A percentile compares a stretch with the other conserved stretches of the same genome.
Evolutionary conservation across 352 stramenopile genomes (phyloP).

Genomic region (Phytophthora citrophthora): DNA sequence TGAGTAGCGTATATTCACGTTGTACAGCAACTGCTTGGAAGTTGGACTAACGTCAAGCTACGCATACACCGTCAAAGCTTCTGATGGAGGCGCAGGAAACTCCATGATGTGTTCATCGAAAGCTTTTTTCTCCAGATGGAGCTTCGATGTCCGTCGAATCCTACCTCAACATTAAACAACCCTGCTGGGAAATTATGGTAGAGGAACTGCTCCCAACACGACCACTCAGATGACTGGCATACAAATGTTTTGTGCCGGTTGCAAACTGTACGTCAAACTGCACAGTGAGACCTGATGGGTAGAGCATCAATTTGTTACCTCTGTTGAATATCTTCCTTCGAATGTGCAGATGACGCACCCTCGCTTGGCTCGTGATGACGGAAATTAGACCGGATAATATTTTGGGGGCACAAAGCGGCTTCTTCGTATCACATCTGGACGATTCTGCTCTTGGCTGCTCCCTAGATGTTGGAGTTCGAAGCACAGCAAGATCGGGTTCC

Average conservation of each 20-base stretch:
- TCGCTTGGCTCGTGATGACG: not conserved
- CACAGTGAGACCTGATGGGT: not conserved
- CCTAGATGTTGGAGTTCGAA: not conserved
- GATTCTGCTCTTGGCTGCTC: not conserved
- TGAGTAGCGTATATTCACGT: too few relatives aligned
- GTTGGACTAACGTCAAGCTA: too few relatives aligned
- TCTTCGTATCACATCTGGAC: too few relatives aligned
- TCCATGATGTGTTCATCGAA: too few relatives aligned
- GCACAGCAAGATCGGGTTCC: not conserved
- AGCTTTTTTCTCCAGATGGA: not conserved
- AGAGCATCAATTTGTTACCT: constrained; percentile 3
- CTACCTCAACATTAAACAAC: not conserved
- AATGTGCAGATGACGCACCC: not conserved
- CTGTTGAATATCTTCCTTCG: constrained; percentile 2
- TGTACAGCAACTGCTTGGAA: too few relatives aligned
- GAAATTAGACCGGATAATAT: not conserved
- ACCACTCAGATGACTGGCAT: not conserved
- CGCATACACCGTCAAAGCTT: not conserved
- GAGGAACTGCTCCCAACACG: not conserved
- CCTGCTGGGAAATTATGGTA: not conserved
- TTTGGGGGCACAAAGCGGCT: not conserved
- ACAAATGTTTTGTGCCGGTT: not conserved
- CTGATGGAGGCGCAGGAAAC: not conserved
- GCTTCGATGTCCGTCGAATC: not conserved
- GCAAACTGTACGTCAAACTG: not conserved